Percentiles rank a stretch among this genome's conserved stretches.
These are phyloP conservation scores for Cladosporium sp. DNA, from an alignment of 2,329 filamentous ascomycete genomes.

Conservation along the genomic window DNA sequence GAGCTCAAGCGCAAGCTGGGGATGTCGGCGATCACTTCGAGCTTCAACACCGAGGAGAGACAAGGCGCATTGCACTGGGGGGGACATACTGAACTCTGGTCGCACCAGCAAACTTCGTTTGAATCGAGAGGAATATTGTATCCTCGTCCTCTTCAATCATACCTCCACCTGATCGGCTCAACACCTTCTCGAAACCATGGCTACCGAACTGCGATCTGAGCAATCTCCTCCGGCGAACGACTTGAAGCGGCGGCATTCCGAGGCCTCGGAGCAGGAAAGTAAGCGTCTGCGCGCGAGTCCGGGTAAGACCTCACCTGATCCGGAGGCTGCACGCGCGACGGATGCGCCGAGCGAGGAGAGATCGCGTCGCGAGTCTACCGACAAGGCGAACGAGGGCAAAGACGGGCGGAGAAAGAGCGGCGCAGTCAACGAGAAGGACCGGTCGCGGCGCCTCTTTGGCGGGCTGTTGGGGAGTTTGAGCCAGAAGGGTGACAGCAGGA, in stretches of 20 bases:
- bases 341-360: neutral
- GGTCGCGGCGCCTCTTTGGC: constrained; percentile 80
- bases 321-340: neutral
- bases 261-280: constrained; percentile 18
- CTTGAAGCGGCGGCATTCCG: constrained; percentile 24
- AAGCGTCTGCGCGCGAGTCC: constrained; percentile 26
- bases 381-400: constrained; percentile 10
- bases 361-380: neutral
- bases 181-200: neutral
- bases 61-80: no score
- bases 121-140: no score
- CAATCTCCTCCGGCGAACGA: constrained; percentile 13
- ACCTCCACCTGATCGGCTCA: no score
- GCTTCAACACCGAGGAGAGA: no score
- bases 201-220: neutral
- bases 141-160: no score
- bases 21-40: no score
- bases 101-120: no score
- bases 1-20: no score
- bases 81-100: no score
- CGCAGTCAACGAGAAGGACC: constrained; percentile 66
- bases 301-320: constrained; percentile 24
- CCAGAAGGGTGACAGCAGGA: constrained; percentile 50
- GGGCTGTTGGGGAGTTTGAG: constrained; percentile 34
- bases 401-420: constrained; percentile 18